Percentiles rank a stretch among this genome's conserved stretches.
These are phyloP conservation scores for Trichoderma simmonsii DNA, from an alignment of 2,329 filamentous ascomycete genomes.

Conservation along the genomic window DNA sequence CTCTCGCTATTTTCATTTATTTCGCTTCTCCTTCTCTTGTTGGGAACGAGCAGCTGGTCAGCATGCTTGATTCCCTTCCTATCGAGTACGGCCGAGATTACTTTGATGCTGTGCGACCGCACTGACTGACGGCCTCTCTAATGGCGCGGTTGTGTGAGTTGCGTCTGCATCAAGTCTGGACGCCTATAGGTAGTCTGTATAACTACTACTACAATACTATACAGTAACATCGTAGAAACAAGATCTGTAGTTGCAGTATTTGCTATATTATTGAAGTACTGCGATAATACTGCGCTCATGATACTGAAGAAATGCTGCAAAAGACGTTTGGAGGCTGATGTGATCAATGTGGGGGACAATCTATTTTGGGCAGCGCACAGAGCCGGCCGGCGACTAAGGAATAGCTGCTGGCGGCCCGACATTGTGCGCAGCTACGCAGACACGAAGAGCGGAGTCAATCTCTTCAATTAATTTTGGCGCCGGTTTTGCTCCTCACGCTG, in stretches of 20 bases:
- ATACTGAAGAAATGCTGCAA: not conserved
- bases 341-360: not conserved
- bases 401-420: conserved; percentile 10
- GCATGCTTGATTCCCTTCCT: not conserved
- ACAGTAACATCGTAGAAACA: no score
- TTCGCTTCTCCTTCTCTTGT: not conserved
- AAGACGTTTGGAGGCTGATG: not conserved
- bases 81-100: not conserved
- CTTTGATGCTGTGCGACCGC: not conserved
- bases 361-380: conserved; percentile 10
- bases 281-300: not conserved
- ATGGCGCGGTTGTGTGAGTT: not conserved
- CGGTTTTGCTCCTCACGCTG: not conserved
- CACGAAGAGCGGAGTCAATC: not conserved
- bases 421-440: not conserved
- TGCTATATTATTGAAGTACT: not conserved
- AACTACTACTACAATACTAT: not conserved
- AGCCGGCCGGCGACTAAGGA: not conserved
- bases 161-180: not conserved
- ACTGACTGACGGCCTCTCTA: not conserved
- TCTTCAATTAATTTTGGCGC: not conserved
- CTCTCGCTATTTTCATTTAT: not conserved
- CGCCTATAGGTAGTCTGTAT: not conserved
- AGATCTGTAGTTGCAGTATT: no score
- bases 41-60: not conserved